phyloP scores from a whole-genome alignment of 306 rosid genomes.

The Albizia julibrissin region DNA sequence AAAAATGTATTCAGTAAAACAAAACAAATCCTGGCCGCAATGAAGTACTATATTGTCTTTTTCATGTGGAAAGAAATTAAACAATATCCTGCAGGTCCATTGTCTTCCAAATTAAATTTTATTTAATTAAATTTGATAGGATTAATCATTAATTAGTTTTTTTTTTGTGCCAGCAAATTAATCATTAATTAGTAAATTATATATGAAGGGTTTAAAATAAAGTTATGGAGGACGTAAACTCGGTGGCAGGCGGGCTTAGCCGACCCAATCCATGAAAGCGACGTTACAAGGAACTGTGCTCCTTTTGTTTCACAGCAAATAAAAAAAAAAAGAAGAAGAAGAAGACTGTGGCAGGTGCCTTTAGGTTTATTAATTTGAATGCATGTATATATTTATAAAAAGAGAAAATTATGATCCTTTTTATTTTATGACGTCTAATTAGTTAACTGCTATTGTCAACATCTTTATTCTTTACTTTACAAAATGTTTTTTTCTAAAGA shows the following conservation, averaged over 20 bases:
- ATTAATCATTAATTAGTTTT: background rate
- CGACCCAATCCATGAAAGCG: conserved; percentile 11
- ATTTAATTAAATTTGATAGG: background rate
- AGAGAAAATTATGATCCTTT: background rate
- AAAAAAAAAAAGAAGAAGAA: too few relatives aligned
- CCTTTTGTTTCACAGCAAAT: background rate
- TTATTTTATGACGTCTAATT: background rate
- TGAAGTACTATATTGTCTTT: background rate
- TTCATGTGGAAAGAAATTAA: background rate
- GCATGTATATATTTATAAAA: too few relatives aligned
- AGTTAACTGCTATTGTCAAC: background rate
- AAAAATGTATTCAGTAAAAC: too few relatives aligned
- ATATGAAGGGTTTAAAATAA: background rate
- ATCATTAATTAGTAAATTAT: background rate
- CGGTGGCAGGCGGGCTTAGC: conserved; percentile 23
- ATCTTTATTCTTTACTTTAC: background rate
- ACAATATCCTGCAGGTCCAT: conserved; percentile 5
- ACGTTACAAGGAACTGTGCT: background rate
- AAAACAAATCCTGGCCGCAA: background rate
- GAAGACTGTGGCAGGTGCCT: background rate
- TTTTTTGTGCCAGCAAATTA: too few relatives aligned
- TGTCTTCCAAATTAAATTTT: background rate
- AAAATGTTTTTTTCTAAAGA: background rate
- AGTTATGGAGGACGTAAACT: conserved; percentile 10
- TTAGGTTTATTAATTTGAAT: background rate